Conservation (phyloP, 164 flowering plant species). For the Nymphaea colorata region DNA sequence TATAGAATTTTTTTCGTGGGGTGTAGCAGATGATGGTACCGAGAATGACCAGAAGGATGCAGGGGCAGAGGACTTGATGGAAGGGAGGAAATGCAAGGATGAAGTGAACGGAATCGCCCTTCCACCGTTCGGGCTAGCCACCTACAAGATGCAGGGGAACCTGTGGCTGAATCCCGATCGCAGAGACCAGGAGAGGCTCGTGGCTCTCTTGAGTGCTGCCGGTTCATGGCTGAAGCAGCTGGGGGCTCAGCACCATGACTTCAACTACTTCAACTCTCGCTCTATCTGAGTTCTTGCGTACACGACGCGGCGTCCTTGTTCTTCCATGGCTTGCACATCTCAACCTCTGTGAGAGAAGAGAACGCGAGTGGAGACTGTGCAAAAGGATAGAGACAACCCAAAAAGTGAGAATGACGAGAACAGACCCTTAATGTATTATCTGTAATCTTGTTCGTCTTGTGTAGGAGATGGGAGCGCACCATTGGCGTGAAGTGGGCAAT, state of each 20-base stretch:
- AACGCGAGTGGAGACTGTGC: too few relatives aligned
- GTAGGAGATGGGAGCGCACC: too few relatives aligned
- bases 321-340: too few relatives aligned
- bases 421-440: too few relatives aligned
- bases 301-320: too few relatives aligned
- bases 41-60: slow-evolving; percentile 37
- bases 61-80: slow-evolving; percentile 15
- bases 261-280: slow-evolving; percentile 45
- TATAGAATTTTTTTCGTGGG: too few relatives aligned
- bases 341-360: too few relatives aligned
- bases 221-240: slow-evolving; percentile 98
- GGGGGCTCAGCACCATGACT: slow-evolving; percentile 89
- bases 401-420: too few relatives aligned
- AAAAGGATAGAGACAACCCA: too few relatives aligned
- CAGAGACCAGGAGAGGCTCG: slow-evolving; percentile 56
- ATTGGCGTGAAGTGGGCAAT: too few relatives aligned
- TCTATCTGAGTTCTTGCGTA: neutral
- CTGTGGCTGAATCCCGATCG: slow-evolving; percentile 51
- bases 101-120: slow-evolving; percentile 20
- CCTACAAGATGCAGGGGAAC: slow-evolving; percentile 86
- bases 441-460: too few relatives aligned
- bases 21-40: slow-evolving; percentile 3
- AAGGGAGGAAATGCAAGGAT: neutral
- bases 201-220: slow-evolving; percentile 67
- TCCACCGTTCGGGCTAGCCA: slow-evolving; percentile 78